These are phyloP conservation scores for Xylariaceae sp. DNA, from an alignment of 2,329 filamentous ascomycete genomes.

Conservation along the genomic window DNA sequence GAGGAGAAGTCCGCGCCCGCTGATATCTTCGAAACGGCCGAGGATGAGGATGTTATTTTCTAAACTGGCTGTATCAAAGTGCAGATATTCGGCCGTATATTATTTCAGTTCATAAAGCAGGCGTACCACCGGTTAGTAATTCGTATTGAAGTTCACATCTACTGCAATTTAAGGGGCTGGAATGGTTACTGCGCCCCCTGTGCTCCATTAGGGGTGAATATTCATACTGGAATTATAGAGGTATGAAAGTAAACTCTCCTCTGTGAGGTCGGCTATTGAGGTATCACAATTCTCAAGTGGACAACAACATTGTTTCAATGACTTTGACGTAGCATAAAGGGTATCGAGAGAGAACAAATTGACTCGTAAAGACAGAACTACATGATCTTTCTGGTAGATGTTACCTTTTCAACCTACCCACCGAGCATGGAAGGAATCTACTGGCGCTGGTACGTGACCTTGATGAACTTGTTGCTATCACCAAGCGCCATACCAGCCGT, in stretches of 20 bases:
- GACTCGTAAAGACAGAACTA: not conserved
- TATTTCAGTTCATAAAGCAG: constrained; percentile 15
- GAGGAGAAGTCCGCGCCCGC: constrained; percentile 42
- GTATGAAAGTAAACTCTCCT: too few species aligned
- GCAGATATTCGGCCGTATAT: constrained; percentile 10
- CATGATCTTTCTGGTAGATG: too few species aligned
- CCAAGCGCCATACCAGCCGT: constrained; percentile 80
- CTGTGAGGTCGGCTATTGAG: too few species aligned
- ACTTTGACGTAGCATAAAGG: not conserved
- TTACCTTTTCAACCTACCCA: too few species aligned
- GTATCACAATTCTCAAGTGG: too few species aligned
- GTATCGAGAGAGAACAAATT: not conserved
- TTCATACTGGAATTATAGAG: too few species aligned
- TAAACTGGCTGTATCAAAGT: constrained; percentile 33
- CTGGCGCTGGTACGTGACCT: constrained; percentile 94
- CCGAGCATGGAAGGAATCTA: constrained; percentile 35
- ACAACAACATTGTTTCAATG: too few species aligned
- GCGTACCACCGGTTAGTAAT: constrained; percentile 13
- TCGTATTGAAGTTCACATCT: constrained; percentile 10
- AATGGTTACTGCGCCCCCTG: too few species aligned
- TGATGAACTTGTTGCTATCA: constrained; percentile 70
- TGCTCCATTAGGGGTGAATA: too few species aligned
- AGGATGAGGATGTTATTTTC: constrained; percentile 85
- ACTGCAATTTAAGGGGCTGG: not conserved
- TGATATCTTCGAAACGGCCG: constrained; percentile 68